Conservation (phyloP, 257 asterid genomes). For the Salvia hispanica region DNA sequence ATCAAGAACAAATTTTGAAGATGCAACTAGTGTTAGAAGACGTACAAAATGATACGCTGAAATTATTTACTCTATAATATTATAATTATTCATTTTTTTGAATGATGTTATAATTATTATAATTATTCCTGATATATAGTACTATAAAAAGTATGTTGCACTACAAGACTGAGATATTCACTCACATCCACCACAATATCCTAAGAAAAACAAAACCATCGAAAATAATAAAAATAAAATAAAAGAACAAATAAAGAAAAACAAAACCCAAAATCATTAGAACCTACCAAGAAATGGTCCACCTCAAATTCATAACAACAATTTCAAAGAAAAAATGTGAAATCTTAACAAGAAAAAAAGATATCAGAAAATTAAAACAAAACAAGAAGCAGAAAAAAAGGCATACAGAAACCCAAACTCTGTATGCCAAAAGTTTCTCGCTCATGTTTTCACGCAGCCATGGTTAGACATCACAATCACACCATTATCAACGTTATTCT, state of each 20-base stretch:
- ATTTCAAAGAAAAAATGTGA: slow-evolving; percentile 1
- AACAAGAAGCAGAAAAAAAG: slow-evolving; percentile 31
- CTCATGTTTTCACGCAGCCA: slow-evolving; percentile 33
- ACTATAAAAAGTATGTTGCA: not conserved
- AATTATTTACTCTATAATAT: no score
- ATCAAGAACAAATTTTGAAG: no score
- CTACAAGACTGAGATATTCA: slow-evolving; percentile 21
- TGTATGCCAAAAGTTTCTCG: slow-evolving; percentile 56
- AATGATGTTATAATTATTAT: no score
- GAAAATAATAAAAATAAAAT: not conserved
- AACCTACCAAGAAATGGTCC: slow-evolving; percentile 30
- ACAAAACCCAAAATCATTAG: slow-evolving; percentile 20
- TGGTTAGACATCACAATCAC: slow-evolving; percentile 32
- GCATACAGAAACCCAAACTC: slow-evolving; percentile 50
- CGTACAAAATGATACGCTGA: no score
- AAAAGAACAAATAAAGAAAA: not conserved
- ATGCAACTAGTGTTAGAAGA: no score
- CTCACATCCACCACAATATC: slow-evolving; percentile 36
- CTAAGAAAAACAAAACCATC: slow-evolving; percentile 20
- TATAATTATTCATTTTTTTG: no score
- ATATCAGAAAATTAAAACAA: not conserved
- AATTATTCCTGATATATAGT: no score
- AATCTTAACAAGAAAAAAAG: slow-evolving; percentile 18
- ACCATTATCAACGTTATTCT: not conserved
- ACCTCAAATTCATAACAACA: slow-evolving; percentile 39